Conservation (phyloP, 305 asterid species). For the Petunia hybrid region DNA sequence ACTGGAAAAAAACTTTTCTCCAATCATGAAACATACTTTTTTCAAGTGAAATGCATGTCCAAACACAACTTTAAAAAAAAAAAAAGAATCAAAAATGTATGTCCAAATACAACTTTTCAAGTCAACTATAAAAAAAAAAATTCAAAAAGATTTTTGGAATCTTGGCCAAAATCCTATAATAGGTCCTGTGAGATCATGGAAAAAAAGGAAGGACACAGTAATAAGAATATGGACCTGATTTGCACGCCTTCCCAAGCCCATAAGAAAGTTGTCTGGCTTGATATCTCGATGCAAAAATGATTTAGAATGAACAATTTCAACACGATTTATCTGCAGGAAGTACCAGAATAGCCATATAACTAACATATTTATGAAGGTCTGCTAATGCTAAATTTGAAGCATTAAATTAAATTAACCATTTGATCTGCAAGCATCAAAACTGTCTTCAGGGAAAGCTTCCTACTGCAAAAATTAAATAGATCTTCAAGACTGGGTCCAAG, state of each 20-base stretch:
- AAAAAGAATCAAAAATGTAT: too few species aligned
- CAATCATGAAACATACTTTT: too few species aligned
- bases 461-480: conserved; percentile 56
- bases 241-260: conserved; percentile 98
- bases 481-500: conserved; percentile 64
- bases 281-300: conserved; percentile 96
- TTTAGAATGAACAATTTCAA: conserved; percentile 88
- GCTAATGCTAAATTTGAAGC: not conserved
- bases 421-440: conserved; percentile 65
- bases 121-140: too few species aligned
- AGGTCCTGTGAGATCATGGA: not conserved
- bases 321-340: conserved; percentile 60
- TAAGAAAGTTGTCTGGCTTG: conserved; percentile 97
- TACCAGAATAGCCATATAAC: conserved; percentile 23
- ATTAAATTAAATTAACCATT: conserved; percentile 44
- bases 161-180: too few species aligned
- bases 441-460: conserved; percentile 58
- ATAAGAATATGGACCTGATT: conserved; percentile 62
- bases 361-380: conserved; percentile 20
- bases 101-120: conserved; percentile 21
- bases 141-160: too few species aligned
- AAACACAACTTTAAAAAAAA: too few species aligned
- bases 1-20: too few species aligned
- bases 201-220: conserved; percentile 24
- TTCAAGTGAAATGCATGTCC: too few species aligned